Percentiles rank a stretch among this genome's conserved stretches.
These are phyloP conservation scores for Pinus taeda DNA, from an alignment of 75 land plant genomes.

Conservation along the genomic window DNA sequence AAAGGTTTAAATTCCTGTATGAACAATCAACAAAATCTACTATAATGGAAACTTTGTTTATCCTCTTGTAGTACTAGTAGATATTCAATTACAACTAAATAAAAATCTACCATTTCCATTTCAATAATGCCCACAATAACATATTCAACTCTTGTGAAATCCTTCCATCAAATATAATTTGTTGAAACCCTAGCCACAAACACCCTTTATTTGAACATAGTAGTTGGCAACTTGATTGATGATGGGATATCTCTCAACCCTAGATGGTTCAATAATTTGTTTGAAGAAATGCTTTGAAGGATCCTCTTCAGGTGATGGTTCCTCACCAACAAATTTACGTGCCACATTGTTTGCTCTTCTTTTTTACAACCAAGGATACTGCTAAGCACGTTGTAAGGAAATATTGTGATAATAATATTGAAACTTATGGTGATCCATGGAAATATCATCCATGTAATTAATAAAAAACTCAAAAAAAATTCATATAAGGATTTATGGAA, in stretches of 20 bases:
- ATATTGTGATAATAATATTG: too few species aligned
- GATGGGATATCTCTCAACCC: constrained; percentile 85
- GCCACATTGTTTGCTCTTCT: constrained; percentile 74
- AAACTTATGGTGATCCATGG: too few species aligned
- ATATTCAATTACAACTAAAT: constrained; percentile 7
- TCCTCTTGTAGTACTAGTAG: too few species aligned
- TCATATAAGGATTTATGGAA: too few species aligned
- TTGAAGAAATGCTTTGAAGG: constrained; percentile 88
- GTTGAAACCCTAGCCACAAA: constrained; percentile 75
- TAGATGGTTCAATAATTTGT: constrained; percentile 89
- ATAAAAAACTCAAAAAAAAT: too few species aligned
- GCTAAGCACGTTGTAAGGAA: too few species aligned
- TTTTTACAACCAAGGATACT: too few species aligned
- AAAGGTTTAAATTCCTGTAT: too few species aligned
- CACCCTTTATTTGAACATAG: constrained; percentile 93
- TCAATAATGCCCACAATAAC: background rate
- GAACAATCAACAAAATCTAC: too few species aligned
- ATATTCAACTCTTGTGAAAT: constrained; percentile 31
- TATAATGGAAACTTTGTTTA: too few species aligned
- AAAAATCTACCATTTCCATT: background rate
- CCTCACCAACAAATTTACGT: constrained; percentile 82
- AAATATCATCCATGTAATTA: too few species aligned
- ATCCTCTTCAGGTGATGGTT: constrained; percentile 92
- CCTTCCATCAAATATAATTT: constrained; percentile 81
- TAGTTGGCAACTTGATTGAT: constrained; percentile 88